phyloP scores from a whole-genome alignment of 345 rosid genomes.

The Salix viminalis region DNA sequence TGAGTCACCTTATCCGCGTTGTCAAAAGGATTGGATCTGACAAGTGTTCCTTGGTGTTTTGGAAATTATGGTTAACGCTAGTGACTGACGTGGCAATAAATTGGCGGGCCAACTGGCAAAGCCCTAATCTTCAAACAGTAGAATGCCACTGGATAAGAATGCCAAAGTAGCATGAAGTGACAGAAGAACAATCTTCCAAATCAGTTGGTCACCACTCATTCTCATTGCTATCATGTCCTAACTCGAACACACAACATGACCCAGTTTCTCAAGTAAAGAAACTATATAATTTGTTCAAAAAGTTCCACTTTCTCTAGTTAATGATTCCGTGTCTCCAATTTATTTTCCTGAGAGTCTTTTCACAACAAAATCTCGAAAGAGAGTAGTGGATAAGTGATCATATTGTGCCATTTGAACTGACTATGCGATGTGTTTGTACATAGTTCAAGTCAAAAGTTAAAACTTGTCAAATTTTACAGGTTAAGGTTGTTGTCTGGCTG shows the following conservation, averaged over 20 bases:
- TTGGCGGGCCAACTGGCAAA: background rate
- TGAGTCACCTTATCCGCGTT: background rate
- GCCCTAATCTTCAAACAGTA: background rate
- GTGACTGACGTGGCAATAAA: background rate
- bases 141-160: background rate
- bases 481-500: no score
- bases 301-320: background rate
- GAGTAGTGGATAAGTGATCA: background rate
- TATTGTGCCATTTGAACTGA: no score
- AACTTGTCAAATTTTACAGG: no score
- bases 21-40: no score
- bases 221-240: background rate
- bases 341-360: background rate
- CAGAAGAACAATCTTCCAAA: background rate
- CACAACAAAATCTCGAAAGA: background rate
- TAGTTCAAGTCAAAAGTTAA: no score
- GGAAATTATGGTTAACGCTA: no score
- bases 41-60: no score
- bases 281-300: background rate
- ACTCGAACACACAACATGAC: background rate
- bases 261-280: background rate
- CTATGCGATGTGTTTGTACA: no score
- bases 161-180: background rate
- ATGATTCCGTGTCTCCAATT: background rate
- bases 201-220: background rate